Evolutionary conservation across 495 filamentous ascomycete species (phyloP).

Genomic region (Pyrenula massariospora): DNA sequence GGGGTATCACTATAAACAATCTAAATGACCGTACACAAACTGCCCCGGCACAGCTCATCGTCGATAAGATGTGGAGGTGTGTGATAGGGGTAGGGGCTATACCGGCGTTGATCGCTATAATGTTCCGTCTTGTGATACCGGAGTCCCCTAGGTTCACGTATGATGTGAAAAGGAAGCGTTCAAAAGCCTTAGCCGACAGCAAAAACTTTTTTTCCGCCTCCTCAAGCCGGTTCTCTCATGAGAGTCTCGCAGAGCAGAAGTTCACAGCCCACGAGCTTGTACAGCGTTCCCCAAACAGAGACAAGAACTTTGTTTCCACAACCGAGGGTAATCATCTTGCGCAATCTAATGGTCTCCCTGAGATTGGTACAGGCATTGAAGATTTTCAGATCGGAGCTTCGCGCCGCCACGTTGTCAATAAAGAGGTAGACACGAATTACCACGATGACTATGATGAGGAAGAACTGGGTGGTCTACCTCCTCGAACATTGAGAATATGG

Average conservation of each 20-base stretch:
- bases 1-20: conserved; percentile 17
- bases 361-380: neutral
- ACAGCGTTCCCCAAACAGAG: conserved; percentile 3
- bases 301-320: conserved; percentile 4
- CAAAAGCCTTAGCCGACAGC: conserved; percentile 12
- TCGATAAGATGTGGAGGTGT: conserved; percentile 34
- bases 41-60: neutral
- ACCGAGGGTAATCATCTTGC: neutral
- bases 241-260: conserved; percentile 3
- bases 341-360: no score
- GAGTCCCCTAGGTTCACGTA: conserved; percentile 40
- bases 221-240: conserved; percentile 1
- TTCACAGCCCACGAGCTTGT: conserved; percentile 3
- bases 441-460: neutral
- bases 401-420: neutral
- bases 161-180: conserved; percentile 25
- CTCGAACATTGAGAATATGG: neutral
- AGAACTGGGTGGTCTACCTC: neutral
- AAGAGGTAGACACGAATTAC: conserved; percentile 1
- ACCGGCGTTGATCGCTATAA: conserved; percentile 40
- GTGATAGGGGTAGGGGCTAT: conserved; percentile 39
- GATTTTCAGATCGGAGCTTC: neutral
- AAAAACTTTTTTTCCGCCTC: neutral
- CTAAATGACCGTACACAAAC: conserved; percentile 11
- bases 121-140: conserved; percentile 38